A percentile compares a stretch with the other conserved stretches of the same genome.
Evolutionary conservation across 2,329 filamentous ascomycete genomes (phyloP).

Genomic region (Colletotrichum endophyticum): DNA sequence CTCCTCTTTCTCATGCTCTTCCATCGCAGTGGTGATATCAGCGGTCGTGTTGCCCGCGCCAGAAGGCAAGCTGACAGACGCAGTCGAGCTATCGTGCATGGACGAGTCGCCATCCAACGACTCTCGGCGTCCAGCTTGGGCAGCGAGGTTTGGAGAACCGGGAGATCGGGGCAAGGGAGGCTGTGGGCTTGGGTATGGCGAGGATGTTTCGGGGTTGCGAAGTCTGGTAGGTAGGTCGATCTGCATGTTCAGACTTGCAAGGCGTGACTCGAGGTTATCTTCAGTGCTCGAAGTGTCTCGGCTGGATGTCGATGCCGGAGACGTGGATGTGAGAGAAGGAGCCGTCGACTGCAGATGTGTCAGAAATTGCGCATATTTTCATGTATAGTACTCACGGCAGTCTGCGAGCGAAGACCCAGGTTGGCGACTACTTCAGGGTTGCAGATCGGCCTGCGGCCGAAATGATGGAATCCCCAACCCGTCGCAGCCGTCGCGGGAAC

Average conservation of each 20-base stretch:
- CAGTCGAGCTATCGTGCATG: not conserved
- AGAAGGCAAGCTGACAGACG: not conserved
- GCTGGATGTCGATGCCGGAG: not conserved
- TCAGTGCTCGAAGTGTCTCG: not conserved
- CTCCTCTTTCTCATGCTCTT: conserved; percentile 33
- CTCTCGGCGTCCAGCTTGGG: not conserved
- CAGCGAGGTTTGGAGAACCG: not conserved
- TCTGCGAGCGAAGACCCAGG: conserved; percentile 43
- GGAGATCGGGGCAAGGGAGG: conserved; percentile 15
- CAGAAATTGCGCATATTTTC: not conserved
- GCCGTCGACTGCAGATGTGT: not conserved
- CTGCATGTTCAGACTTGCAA: not conserved
- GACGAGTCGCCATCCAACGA: not conserved
- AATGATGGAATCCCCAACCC: conserved; percentile 57
- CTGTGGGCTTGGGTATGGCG: not conserved
- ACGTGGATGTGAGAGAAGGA: not conserved
- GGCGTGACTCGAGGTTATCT: not conserved
- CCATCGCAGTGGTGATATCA: conserved; percentile 25
- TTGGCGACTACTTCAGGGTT: conserved; percentile 41
- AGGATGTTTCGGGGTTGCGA: not conserved
- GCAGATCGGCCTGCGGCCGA: conserved; percentile 47
- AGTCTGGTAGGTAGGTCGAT: not conserved
- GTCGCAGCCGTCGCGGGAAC: conserved; percentile 52
- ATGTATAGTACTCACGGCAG: conserved; percentile 33
- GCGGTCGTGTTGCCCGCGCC: not conserved